Evolutionary conservation across 2,329 filamentous ascomycete species (phyloP).

Genomic region (Xylaria sp.): DNA sequence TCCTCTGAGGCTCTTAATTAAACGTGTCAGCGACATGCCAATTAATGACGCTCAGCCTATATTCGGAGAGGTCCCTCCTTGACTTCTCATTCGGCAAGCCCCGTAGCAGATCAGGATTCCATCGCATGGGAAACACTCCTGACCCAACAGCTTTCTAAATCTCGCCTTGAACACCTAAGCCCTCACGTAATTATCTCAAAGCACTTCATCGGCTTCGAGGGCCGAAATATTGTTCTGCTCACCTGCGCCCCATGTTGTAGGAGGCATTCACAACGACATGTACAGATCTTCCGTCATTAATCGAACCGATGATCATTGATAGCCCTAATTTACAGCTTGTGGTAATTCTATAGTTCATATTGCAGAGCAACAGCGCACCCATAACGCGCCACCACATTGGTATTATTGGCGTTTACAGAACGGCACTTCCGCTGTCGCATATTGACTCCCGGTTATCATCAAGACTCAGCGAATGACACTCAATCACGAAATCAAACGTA

Average conservation of each 20-base stretch:
- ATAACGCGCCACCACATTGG: not conserved
- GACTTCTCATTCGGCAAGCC: slow-evolving; percentile 29
- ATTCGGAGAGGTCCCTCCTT: slow-evolving; percentile 39
- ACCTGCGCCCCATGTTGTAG: not conserved
- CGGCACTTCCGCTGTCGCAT: not conserved
- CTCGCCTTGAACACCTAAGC: slow-evolving; percentile 1
- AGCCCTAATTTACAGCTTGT: not conserved
- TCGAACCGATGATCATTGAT: slow-evolving; percentile 2
- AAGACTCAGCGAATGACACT: not conserved
- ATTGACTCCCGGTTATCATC: slow-evolving; percentile 2
- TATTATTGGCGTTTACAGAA: not conserved
- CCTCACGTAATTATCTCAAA: slow-evolving; percentile 19
- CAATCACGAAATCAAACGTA: not conserved
- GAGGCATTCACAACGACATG: not conserved
- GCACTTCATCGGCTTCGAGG: slow-evolving; percentile 28
- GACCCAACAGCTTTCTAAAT: slow-evolving; percentile 7
- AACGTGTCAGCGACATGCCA: slow-evolving; percentile 33
- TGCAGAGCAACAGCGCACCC: not conserved
- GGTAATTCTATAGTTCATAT: not conserved
- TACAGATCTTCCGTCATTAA: not conserved
- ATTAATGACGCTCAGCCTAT: slow-evolving; percentile 45
- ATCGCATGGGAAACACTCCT: slow-evolving; percentile 7
- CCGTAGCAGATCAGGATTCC: slow-evolving; percentile 28
- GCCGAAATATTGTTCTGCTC: slow-evolving; percentile 21
- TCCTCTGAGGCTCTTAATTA: slow-evolving; percentile 39